Evolutionary conservation across 2,329 filamentous ascomycete genomes (phyloP).

Genomic region (Cladorrhinum sp.): DNA sequence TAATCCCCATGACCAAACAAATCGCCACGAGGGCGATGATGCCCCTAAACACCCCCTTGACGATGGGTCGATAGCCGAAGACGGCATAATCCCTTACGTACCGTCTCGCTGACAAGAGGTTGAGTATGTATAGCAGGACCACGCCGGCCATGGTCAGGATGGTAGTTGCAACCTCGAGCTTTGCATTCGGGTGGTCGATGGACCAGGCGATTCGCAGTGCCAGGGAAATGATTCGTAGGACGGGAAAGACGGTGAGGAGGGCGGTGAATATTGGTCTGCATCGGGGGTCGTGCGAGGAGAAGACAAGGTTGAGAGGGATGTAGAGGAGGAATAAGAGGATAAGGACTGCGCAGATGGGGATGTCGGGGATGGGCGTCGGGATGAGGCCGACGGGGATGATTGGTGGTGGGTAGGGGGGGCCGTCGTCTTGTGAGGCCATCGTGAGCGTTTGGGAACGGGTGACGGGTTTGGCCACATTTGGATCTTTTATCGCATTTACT

Average conservation of each 20-base stretch:
- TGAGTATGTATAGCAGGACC: slow-evolving; percentile 59
- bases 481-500: too few relatives aligned
- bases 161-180: slow-evolving; percentile 41
- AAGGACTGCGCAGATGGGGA: slow-evolving; percentile 19
- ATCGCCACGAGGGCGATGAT: slow-evolving; percentile 48
- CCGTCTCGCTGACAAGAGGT: slow-evolving; percentile 61
- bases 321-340: slow-evolving; percentile 28
- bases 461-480: too few relatives aligned
- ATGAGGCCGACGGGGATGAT: slow-evolving; percentile 13
- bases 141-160: slow-evolving; percentile 59
- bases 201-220: slow-evolving; percentile 29
- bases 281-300: slow-evolving; percentile 34
- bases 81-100: slow-evolving; percentile 52
- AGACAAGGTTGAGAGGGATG: slow-evolving; percentile 37
- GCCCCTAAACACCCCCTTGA: slow-evolving; percentile 44
- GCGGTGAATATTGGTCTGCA: slow-evolving; percentile 36
- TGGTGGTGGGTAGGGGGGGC: slow-evolving; percentile 10
- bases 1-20: slow-evolving; percentile 55
- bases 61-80: slow-evolving; percentile 42
- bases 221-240: slow-evolving; percentile 33
- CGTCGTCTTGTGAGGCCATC: too few relatives aligned
- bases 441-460: too few relatives aligned
- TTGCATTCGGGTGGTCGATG: slow-evolving; percentile 9
- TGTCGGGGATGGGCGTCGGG: slow-evolving; percentile 13
- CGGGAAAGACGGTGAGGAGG: slow-evolving; percentile 37